These are phyloP conservation scores for Vicia villosa DNA, from an alignment of 306 rosid species.

Conservation along the genomic window DNA sequence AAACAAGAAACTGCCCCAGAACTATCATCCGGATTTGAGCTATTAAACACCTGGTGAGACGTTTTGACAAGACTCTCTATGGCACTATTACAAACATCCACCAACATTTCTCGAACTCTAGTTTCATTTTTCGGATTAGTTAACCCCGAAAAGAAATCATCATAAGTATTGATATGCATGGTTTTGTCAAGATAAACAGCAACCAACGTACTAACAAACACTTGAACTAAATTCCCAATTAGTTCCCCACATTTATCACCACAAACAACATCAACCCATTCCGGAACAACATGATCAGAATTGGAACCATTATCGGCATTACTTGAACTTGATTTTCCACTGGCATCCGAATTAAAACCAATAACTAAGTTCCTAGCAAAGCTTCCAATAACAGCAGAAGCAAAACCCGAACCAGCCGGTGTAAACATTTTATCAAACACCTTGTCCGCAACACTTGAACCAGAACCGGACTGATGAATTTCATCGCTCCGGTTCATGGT, in stretches of 20 bases:
- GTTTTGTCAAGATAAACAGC: conserved; percentile 87
- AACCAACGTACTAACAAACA: conserved; percentile 77
- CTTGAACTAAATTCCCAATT: conserved; percentile 67
- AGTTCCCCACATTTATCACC: conserved; percentile 52
- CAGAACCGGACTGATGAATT: conserved; percentile 8
- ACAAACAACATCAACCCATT: conserved; percentile 62
- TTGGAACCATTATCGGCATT: conserved; percentile 6
- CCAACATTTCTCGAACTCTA: conserved; percentile 62
- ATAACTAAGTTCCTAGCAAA: conserved; percentile 74
- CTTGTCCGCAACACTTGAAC: conserved; percentile 45
- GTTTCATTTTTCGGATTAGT: conserved; percentile 72
- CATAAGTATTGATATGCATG: conserved; percentile 70
- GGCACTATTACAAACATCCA: conserved; percentile 66
- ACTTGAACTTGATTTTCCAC: conserved; percentile 40
- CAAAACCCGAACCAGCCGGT: conserved; percentile 73
- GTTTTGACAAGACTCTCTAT: conserved; percentile 71
- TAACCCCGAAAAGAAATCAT: conserved; percentile 72
- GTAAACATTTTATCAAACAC: conserved; percentile 61
- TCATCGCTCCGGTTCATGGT: conserved; percentile 16
- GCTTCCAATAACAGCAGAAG: conserved; percentile 76
- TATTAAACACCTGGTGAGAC: conserved; percentile 71
- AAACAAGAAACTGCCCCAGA: conserved; percentile 31
- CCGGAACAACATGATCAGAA: conserved; percentile 35
- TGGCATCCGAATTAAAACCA: conserved; percentile 46
- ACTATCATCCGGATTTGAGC: conserved; percentile 35